Evolutionary conservation across 2,329 filamentous ascomycete species (phyloP), one percentile per base, ranked within the genome.

Genomic region (Lecanicillium sp.): DNA sequence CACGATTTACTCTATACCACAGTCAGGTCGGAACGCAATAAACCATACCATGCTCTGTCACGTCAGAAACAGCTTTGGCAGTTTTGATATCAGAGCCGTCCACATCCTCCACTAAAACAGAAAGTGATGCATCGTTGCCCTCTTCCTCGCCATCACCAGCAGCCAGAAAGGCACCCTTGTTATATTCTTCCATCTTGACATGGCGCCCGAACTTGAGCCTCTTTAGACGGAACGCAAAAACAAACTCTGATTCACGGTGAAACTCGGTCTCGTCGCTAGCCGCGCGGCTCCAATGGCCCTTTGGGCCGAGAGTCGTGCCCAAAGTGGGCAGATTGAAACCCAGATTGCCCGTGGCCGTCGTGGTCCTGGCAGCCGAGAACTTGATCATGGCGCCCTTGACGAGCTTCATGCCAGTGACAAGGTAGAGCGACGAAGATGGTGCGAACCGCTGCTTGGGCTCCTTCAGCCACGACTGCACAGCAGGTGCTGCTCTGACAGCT

Each of bases 321-420:
- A 41, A 3, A 19, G 38, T 6, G 12, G 26, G 38, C 11, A 41
- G 3, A 14, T 41, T 14, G 4, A 41, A 2, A 20, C 38, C 38
- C 1, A 41, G 15, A 7, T 30, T 41, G 2, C 4, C 38, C 24
- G 38, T 41, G 24, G 53, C 55, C 15, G 51, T 48, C 44, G 51
- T 59, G 38, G 42, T 58, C 21, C 48, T 35, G 33, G 53, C 54
- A 51, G 55, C 51, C 27, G 57, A 60, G 53, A 55, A 59, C 47
- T 55, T 55, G 52, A 60, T 59, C 29, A 47, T 60, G 11, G 56
- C 58, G 49, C 58, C 58, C 33, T 57, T 57, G 50, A 59, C 58
- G 42, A 60, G 53, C 54, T 60, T 60, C 49, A 60, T 58, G 36
- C 58, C 58, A 41, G 58, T 60, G 49, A 60, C 55, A 36, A 60